Conservation (phyloP, 1,284 basidiomycete species). For the Thelephora terrestris region DNA sequence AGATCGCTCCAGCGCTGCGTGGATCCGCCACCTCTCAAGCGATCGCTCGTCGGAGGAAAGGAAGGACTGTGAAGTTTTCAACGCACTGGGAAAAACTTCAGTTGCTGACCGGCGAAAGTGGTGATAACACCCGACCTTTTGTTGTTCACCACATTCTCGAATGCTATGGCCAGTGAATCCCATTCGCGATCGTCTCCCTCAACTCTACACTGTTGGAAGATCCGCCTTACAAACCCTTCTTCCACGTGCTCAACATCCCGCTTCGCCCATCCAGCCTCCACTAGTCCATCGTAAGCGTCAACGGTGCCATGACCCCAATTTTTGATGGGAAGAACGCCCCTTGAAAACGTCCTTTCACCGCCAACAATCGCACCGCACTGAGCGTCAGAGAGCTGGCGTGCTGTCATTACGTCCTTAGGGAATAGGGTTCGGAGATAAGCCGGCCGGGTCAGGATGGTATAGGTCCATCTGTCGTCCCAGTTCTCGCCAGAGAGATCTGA, state of each 20-base stretch:
- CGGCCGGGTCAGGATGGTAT: slow-evolving; percentile 31
- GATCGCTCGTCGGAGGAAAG: slow-evolving; percentile 59
- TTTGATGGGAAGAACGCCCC: slow-evolving; percentile 56
- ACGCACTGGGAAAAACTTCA: slow-evolving; percentile 37
- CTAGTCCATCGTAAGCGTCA: slow-evolving; percentile 41
- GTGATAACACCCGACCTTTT: slow-evolving; percentile 38
- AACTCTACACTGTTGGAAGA: slow-evolving; percentile 49
- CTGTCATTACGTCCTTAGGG: slow-evolving; percentile 24
- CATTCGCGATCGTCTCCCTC: slow-evolving; percentile 43
- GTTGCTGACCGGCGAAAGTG: slow-evolving; percentile 7
- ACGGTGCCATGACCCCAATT: slow-evolving; percentile 49
- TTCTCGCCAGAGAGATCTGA: slow-evolving; percentile 18
- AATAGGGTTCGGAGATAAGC: slow-evolving; percentile 42
- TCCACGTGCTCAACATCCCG: slow-evolving; percentile 40
- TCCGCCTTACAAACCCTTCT: slow-evolving; percentile 34
- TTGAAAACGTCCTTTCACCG: slow-evolving; percentile 47
- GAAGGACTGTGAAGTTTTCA: slow-evolving; percentile 64
- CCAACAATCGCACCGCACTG: slow-evolving; percentile 57
- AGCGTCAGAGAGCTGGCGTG: slow-evolving; percentile 39
- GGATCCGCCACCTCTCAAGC: slow-evolving; percentile 67
- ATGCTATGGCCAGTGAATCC: slow-evolving; percentile 54
- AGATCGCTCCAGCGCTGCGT: slow-evolving; percentile 71
- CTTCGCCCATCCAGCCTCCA: slow-evolving; percentile 39
- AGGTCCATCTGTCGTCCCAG: slow-evolving; percentile 59
- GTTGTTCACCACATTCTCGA: slow-evolving; percentile 51